phyloP scores from a whole-genome alignment of 129 eudicot genomes.

The Deinandra increscens region DNA sequence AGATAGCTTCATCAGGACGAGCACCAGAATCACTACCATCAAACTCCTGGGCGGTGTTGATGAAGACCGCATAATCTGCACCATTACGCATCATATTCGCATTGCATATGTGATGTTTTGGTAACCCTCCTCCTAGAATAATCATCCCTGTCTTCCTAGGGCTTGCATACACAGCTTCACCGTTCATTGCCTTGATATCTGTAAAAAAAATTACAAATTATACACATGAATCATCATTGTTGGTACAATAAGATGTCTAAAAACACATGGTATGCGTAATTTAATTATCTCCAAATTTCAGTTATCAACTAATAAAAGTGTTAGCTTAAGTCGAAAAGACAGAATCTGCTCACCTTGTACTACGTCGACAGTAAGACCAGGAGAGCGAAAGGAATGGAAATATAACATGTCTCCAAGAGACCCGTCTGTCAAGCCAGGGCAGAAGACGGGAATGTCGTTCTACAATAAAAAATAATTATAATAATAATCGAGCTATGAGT shows the following conservation, averaged over 20 bases:
- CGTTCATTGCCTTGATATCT: conserved; percentile 78
- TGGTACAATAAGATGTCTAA: not conserved
- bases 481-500: not conserved
- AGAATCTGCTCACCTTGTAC: conserved; percentile 56
- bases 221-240: not conserved
- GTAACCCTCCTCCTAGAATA: conserved; percentile 90
- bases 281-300: not conserved
- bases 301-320: not conserved
- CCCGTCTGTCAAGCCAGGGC: conserved; percentile 95
- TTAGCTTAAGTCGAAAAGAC: not conserved
- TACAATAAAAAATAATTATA: conserved; percentile 31
- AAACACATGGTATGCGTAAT: not conserved
- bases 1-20: conserved; percentile 93
- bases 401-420: conserved; percentile 93
- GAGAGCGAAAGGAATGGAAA: conserved; percentile 74
- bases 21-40: conserved; percentile 99
- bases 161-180: conserved; percentile 83
- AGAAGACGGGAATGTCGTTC: conserved; percentile 80
- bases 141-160: conserved; percentile 88
- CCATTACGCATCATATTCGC: conserved; percentile 99
- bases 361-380: conserved; percentile 78
- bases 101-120: conserved; percentile 93
- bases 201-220: conserved; percentile 1
- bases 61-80: conserved; percentile 86
- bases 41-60: conserved; percentile 90